A percentile compares a stretch with the other conserved stretches of the same genome.
Evolutionary conservation across 208 protist genomes (phyloP).

Genomic region (Leishmania major): DNA sequence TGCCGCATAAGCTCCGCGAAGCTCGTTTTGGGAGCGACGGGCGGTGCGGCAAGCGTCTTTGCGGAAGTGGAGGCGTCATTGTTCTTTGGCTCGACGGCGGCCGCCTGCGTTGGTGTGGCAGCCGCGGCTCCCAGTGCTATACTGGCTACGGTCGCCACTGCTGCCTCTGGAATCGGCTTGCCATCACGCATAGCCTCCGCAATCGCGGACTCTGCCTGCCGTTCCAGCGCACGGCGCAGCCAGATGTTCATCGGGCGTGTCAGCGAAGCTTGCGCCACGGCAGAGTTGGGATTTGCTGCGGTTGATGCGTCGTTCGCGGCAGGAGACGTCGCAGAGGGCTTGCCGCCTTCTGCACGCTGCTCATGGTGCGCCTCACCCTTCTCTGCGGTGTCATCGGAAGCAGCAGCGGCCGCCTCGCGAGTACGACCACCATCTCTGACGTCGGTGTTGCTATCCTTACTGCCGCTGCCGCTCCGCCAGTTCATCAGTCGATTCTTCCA

Average conservation of each 20-base stretch:
- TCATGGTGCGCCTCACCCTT: not conserved
- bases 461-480: slow-evolving; percentile 1
- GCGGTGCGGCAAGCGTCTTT: not conserved
- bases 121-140: not conserved
- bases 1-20: slow-evolving; percentile 40
- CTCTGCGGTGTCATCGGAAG: not conserved
- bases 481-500: slow-evolving; percentile 22
- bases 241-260: slow-evolving; percentile 28
- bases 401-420: not conserved
- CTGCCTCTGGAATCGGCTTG: slow-evolving; percentile 19
- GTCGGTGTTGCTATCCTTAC: not conserved
- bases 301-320: not conserved
- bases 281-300: not conserved
- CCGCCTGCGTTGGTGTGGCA: not conserved
- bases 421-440: not conserved
- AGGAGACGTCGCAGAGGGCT: not conserved
- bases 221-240: slow-evolving; percentile 34
- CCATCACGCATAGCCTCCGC: slow-evolving; percentile 21
- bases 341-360: not conserved
- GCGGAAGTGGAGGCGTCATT: not conserved
- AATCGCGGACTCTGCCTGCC: slow-evolving; percentile 28
- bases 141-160: not conserved
- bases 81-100: not conserved
- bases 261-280: not conserved
- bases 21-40: slow-evolving; percentile 8